Evolutionary conservation across 768 basidiomycete genomes (phyloP).

Genomic region (Lepiota venenata): DNA sequence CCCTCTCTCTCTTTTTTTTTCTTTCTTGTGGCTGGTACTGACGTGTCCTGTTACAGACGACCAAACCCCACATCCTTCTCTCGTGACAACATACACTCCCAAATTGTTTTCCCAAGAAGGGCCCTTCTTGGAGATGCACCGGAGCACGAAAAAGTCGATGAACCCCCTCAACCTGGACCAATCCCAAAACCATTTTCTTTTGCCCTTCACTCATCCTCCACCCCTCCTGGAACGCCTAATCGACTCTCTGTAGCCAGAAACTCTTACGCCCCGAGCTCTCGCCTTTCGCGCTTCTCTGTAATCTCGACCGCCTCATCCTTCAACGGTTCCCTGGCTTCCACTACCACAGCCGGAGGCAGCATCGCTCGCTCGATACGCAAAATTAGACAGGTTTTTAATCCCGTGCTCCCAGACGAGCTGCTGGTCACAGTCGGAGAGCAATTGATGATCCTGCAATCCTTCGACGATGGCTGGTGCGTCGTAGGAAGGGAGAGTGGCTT

Average conservation of each 20-base stretch:
- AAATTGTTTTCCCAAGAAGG: slow-evolving; percentile 53
- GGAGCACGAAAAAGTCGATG: slow-evolving; percentile 31
- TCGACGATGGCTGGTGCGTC: slow-evolving; percentile 81
- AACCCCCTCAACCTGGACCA: slow-evolving; percentile 37
- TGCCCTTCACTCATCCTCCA: slow-evolving; percentile 22
- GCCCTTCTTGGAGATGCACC: slow-evolving; percentile 31
- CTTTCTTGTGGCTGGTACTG: background rate
- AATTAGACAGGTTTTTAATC: slow-evolving; percentile 62
- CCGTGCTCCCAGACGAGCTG: slow-evolving; percentile 75
- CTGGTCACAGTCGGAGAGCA: slow-evolving; percentile 54
- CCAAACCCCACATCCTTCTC: slow-evolving; percentile 17
- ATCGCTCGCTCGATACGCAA: slow-evolving; percentile 38
- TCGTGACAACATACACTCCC: slow-evolving; percentile 36
- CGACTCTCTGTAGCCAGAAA: slow-evolving; percentile 13
- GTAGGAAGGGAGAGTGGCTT: slow-evolving; percentile 50
- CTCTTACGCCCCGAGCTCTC: slow-evolving; percentile 2
- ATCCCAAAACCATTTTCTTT: slow-evolving; percentile 42
- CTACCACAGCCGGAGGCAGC: slow-evolving; percentile 23
- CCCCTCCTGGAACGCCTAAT: slow-evolving; percentile 1
- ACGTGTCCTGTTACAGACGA: background rate
- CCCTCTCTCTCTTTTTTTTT: background rate
- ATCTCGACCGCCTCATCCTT: slow-evolving; percentile 10
- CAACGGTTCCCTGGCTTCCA: slow-evolving; percentile 32
- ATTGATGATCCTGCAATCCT: slow-evolving; percentile 59
- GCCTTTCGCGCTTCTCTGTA: slow-evolving; percentile 4